Conservation (phyloP, 345 rosid species). For the Camelina laxa region DNA sequence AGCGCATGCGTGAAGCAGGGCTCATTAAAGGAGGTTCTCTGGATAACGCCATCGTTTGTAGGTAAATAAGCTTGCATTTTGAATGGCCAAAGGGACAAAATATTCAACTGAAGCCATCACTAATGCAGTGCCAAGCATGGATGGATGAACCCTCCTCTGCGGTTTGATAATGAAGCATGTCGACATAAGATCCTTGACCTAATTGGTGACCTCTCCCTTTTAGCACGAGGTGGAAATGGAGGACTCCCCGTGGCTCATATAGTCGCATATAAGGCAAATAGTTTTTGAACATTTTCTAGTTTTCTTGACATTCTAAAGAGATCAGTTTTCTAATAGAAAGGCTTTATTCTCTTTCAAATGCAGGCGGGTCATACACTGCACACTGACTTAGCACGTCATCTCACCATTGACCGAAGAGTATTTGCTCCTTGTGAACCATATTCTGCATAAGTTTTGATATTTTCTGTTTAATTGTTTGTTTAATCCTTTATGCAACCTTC, state of each 20-base stretch:
- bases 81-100: neutral
- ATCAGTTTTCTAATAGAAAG: neutral
- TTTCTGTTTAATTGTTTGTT: neutral
- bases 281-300: neutral
- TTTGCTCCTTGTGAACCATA: constrained; percentile 12
- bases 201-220: constrained; percentile 82
- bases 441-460: neutral
- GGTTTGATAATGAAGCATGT: constrained; percentile 73
- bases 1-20: constrained; percentile 70
- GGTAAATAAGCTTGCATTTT: constrained; percentile 54
- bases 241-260: constrained; percentile 87
- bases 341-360: constrained; percentile 2
- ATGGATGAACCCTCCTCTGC: constrained; percentile 89
- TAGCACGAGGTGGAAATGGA: constrained; percentile 69
- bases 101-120: neutral
- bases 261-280: constrained; percentile 69
- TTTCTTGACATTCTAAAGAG: constrained; percentile 1
- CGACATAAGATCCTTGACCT: constrained; percentile 91
- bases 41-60: constrained; percentile 83
- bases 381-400: constrained; percentile 35
- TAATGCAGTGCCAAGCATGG: constrained; percentile 64
- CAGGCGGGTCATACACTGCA: constrained; percentile 43
- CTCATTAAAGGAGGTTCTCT: constrained; percentile 85
- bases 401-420: constrained; percentile 30
- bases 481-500: no score